Evolutionary conservation across 1,284 basidiomycete species (phyloP).

Genomic region (Sutorius eximius): DNA sequence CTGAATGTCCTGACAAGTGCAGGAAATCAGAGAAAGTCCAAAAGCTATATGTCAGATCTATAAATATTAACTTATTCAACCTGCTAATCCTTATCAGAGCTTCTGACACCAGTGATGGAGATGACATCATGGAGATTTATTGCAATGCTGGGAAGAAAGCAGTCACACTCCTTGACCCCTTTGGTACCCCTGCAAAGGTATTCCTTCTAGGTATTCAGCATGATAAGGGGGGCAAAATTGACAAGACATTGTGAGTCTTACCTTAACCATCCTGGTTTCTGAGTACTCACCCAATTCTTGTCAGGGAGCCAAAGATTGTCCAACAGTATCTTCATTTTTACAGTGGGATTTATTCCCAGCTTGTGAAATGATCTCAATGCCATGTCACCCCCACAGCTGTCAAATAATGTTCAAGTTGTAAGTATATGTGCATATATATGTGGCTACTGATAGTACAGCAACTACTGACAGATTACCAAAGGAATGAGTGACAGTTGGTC

Average conservation of each 20-base stretch:
- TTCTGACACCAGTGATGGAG: too few species aligned
- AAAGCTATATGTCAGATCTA: neutral
- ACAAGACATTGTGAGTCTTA: neutral
- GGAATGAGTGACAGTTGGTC: neutral
- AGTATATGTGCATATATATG: slow-evolving; percentile 3
- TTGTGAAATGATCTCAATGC: neutral
- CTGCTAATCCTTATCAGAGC: too few species aligned
- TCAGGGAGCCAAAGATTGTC: neutral
- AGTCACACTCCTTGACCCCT: neutral
- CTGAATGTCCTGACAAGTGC: neutral
- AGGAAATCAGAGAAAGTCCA: neutral
- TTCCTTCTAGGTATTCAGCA: neutral
- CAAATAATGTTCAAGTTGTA: neutral
- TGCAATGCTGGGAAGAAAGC: neutral
- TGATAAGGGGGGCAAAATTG: neutral
- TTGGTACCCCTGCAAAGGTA: neutral
- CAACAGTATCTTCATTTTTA: neutral
- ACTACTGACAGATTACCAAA: neutral
- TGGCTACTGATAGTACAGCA: neutral
- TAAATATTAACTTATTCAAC: too few species aligned
- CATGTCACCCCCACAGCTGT: neutral
- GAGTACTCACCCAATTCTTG: too few species aligned
- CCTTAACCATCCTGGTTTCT: neutral
- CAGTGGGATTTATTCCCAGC: neutral
- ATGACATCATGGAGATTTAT: neutral